A percentile compares a stretch with the other conserved stretches of the same genome.
Evolutionary conservation across 1,284 basidiomycete genomes (phyloP).

Genomic region (Leucoagaricus sp.): DNA sequence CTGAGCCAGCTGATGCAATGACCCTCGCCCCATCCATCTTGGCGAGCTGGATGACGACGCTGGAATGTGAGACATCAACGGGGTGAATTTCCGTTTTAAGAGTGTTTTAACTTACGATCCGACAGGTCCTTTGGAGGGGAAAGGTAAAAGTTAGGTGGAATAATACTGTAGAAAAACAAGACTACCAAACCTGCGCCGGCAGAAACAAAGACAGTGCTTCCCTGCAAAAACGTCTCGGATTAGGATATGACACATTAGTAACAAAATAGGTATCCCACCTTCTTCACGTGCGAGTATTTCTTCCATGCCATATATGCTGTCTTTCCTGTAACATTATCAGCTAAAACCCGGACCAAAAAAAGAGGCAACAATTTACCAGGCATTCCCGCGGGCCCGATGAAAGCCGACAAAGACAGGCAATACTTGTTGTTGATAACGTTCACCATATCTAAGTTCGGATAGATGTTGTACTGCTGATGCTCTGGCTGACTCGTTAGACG

Average conservation of each 20-base stretch:
- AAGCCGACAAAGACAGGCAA: slow-evolving; percentile 45
- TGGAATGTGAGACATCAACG: neutral
- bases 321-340: slow-evolving; percentile 27
- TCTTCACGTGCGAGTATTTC: slow-evolving; percentile 39
- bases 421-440: slow-evolving; percentile 35
- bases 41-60: slow-evolving; percentile 45
- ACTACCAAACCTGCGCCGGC: slow-evolving; percentile 51
- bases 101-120: slow-evolving; percentile 45
- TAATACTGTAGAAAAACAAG: neutral
- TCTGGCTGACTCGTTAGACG: slow-evolving; percentile 16
- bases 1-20: slow-evolving; percentile 62
- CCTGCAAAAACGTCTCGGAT: slow-evolving; percentile 27
- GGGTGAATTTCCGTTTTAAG: neutral
- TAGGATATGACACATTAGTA: neutral
- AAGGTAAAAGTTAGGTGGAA: neutral
- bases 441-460: slow-evolving; percentile 20
- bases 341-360: slow-evolving; percentile 2
- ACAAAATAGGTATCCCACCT: slow-evolving; percentile 21
- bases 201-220: slow-evolving; percentile 58
- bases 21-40: slow-evolving; percentile 59
- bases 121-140: slow-evolving; percentile 30
- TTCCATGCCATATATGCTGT: slow-evolving; percentile 46
- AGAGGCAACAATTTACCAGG: slow-evolving; percentile 32
- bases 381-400: slow-evolving; percentile 51
- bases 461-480: slow-evolving; percentile 32